Evolutionary conservation across 2,329 filamentous ascomycete species (phyloP).

Genomic region (Ophiostoma fasciatum): DNA sequence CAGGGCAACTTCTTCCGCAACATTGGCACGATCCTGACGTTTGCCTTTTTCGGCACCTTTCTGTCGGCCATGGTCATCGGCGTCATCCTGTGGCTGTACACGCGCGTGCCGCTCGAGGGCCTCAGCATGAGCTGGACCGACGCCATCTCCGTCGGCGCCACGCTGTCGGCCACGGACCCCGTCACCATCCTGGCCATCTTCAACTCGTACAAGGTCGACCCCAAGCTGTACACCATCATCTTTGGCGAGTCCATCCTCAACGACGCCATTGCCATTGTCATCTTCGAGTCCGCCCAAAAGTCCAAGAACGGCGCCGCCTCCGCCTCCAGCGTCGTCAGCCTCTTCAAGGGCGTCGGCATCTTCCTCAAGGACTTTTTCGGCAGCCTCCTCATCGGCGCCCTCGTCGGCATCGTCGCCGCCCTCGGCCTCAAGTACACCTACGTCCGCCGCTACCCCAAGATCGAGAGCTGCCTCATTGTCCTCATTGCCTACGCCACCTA

Average conservation of each 20-base stretch:
- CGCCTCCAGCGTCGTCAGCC: constrained; percentile 60
- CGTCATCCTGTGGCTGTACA: constrained; percentile 77
- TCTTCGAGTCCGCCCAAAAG: constrained; percentile 93
- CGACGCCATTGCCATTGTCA: constrained; percentile 94
- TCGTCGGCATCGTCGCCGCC: constrained; percentile 77
- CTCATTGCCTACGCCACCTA: constrained; percentile 93
- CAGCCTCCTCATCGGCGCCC: constrained; percentile 74
- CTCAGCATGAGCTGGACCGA: constrained; percentile 84
- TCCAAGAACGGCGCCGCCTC: constrained; percentile 65
- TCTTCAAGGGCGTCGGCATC: constrained; percentile 83
- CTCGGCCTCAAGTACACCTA: constrained; percentile 89
- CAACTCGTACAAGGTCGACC: constrained; percentile 98
- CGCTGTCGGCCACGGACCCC: constrained; percentile 89
- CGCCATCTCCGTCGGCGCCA: constrained; percentile 91
- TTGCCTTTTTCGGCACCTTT: constrained; percentile 94
- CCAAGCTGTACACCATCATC: constrained; percentile 95
- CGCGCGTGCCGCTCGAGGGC: constrained; percentile 70
- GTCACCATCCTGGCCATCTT: constrained; percentile 98
- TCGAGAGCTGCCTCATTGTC: constrained; percentile 87
- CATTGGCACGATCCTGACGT: constrained; percentile 91
- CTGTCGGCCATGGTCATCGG: constrained; percentile 93
- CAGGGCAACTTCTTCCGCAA: constrained; percentile 99
- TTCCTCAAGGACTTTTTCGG: constrained; percentile 96
- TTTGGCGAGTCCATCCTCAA: constrained; percentile 98
- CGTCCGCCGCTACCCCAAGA: constrained; percentile 83